Evolutionary conservation across 768 basidiomycete genomes (phyloP).

Genomic region (Boletus vinaceobasis): DNA sequence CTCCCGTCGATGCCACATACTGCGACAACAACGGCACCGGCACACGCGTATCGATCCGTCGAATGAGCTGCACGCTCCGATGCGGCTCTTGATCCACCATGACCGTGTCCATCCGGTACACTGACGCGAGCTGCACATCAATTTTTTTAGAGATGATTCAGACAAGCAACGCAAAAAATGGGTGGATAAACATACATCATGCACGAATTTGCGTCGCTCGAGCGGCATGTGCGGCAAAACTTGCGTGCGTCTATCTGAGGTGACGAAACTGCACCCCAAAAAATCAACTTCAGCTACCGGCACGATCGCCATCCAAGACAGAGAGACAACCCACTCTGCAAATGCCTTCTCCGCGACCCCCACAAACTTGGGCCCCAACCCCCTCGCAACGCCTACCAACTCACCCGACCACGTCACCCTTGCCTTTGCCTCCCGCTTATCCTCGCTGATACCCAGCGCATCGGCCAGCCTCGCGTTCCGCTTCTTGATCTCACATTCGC

Average conservation of each 20-base stretch:
- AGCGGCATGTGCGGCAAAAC: slow-evolving; percentile 80
- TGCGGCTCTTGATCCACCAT: slow-evolving; percentile 92
- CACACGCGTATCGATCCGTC: slow-evolving; percentile 78
- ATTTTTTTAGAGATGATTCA: neutral
- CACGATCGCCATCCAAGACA: no score
- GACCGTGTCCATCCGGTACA: slow-evolving; percentile 81
- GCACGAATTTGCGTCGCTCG: slow-evolving; percentile 80
- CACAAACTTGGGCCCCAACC: slow-evolving; percentile 55
- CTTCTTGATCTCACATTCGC: slow-evolving; percentile 80
- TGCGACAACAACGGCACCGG: slow-evolving; percentile 69
- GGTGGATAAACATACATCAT: slow-evolving; percentile 47
- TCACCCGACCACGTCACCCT: slow-evolving; percentile 60
- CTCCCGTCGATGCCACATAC: slow-evolving; percentile 28
- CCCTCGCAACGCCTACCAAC: slow-evolving; percentile 55
- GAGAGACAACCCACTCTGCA: slow-evolving; percentile 55
- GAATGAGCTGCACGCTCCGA: slow-evolving; percentile 77
- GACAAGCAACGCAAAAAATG: neutral
- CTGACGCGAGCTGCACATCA: slow-evolving; percentile 54
- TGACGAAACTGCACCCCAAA: slow-evolving; percentile 51
- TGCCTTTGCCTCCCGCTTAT: slow-evolving; percentile 37
- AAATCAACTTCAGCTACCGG: neutral
- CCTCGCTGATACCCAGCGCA: slow-evolving; percentile 78
- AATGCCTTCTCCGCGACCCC: slow-evolving; percentile 76
- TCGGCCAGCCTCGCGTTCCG: slow-evolving; percentile 87
- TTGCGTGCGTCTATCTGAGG: slow-evolving; percentile 62